Evolutionary conservation across 2,329 filamentous ascomycete species (phyloP).

Genomic region (Sporothrix pallida): DNA sequence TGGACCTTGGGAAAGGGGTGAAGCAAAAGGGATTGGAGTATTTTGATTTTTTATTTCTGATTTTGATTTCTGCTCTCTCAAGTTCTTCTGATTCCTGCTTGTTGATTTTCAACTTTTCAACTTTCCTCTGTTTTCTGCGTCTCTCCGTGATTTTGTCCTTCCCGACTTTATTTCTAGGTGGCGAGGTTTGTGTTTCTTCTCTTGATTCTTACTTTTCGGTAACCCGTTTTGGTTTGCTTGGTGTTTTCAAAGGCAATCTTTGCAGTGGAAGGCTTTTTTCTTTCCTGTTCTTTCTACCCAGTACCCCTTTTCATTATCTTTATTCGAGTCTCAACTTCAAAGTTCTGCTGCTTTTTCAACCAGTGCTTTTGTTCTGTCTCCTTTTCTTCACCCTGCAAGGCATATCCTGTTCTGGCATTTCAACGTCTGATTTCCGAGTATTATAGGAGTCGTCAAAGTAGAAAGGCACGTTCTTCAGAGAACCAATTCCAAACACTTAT

Average conservation of each 20-base stretch:
- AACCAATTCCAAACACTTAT: background rate
- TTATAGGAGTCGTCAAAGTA: background rate
- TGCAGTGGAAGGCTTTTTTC: background rate
- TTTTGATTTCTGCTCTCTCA: background rate
- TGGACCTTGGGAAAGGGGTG: slow-evolving; percentile 10
- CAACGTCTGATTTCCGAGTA: background rate
- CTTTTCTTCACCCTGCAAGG: too few species aligned
- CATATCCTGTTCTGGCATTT: too few species aligned
- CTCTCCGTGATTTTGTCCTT: background rate
- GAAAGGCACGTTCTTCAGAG: slow-evolving; percentile 7
- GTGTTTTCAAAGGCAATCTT: background rate
- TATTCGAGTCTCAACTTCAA: background rate
- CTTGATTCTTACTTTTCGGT: background rate
- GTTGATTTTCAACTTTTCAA: background rate
- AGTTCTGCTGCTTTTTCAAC: background rate
- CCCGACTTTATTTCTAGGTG: background rate
- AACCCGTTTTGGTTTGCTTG: background rate
- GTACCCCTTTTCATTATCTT: background rate
- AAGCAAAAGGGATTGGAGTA: slow-evolving; percentile 22
- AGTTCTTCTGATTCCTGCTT: too few species aligned
- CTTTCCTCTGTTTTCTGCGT: background rate
- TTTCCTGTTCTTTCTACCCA: background rate
- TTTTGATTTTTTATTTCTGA: background rate
- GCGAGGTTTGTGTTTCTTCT: background rate
- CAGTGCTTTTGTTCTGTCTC: background rate